A percentile compares a stretch with the other conserved stretches of the same genome.
phyloP scores from a whole-genome alignment of 768 basidiomycete genomes.

The Russula lepida region DNA sequence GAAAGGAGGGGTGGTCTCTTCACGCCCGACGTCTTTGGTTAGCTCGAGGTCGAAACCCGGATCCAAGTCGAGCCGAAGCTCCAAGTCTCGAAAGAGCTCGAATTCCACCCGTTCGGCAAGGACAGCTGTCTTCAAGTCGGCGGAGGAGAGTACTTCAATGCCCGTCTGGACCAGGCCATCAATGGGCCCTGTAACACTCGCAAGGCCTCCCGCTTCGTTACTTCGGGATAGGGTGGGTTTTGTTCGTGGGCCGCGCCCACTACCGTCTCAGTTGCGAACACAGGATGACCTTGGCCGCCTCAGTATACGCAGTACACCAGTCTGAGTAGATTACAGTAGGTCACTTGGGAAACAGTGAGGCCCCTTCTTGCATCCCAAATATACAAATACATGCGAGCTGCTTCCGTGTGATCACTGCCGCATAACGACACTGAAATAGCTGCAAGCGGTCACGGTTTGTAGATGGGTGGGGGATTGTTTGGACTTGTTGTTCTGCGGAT shows the following conservation, averaged over 20 bases:
- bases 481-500: background rate
- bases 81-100: conserved; percentile 5
- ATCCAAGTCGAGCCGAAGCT: conserved; percentile 7
- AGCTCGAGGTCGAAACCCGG: background rate
- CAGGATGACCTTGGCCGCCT: background rate
- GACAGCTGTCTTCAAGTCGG: background rate
- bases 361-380: background rate
- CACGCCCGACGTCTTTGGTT: background rate
- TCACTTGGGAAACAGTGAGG: background rate
- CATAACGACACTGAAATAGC: background rate
- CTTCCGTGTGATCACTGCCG: background rate
- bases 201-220: background rate
- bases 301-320: background rate
- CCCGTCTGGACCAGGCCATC: background rate
- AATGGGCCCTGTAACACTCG: background rate
- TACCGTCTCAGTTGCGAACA: background rate
- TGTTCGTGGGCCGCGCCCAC: conserved; percentile 12
- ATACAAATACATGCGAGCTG: background rate
- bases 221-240: background rate
- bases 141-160: background rate
- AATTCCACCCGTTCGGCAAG: conserved; percentile 5
- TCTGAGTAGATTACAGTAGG: too few species aligned
- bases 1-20: background rate
- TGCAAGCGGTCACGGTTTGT: too few species aligned
- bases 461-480: conserved; percentile 1